Percentiles rank a stretch among this genome's conserved stretches.
Conservation (phyloP, 495 filamentous ascomycete genomes). For the Penicillium pancosmium region DNA sequence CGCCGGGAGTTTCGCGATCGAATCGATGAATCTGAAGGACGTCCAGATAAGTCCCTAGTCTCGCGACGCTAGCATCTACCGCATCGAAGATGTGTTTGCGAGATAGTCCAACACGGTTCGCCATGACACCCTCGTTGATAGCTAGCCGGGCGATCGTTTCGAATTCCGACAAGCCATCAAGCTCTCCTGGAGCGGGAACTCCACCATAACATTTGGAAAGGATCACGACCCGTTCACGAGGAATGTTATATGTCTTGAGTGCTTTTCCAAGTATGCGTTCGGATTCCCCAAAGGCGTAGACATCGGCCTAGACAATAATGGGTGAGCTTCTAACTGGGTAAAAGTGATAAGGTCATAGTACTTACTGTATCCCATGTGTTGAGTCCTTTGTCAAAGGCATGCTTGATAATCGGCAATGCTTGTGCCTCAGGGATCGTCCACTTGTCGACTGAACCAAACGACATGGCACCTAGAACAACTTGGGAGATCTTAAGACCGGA, state of each 20-base stretch:
- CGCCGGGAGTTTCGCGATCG: constrained; percentile 54
- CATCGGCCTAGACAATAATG: constrained; percentile 30
- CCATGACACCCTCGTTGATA: constrained; percentile 14
- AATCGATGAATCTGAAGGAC: constrained; percentile 70
- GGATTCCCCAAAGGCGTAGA: constrained; percentile 68
- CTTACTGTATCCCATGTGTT: constrained; percentile 53
- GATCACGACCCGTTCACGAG: constrained; percentile 68
- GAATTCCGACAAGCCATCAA: background rate
- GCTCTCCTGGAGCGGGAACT: constrained; percentile 9
- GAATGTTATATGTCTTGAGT: constrained; percentile 69
- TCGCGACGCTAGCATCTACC: constrained; percentile 48
- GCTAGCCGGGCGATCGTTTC: background rate
- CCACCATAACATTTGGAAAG: constrained; percentile 66
- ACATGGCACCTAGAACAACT: constrained; percentile 49
- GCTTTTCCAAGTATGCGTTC: constrained; percentile 75
- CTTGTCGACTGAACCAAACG: constrained; percentile 32
- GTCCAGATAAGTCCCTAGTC: constrained; percentile 56
- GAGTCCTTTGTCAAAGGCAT: constrained; percentile 38
- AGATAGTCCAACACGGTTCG: constrained; percentile 48
- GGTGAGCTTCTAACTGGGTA: background rate
- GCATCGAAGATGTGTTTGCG: constrained; percentile 55
- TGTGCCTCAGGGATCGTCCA: constrained; percentile 49
- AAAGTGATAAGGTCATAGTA: constrained; percentile 1
- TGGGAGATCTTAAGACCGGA: constrained; percentile 50
- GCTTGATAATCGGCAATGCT: constrained; percentile 32